Conservation (phyloP, 805 yeast species). For the Candida sakaeoensis region DNA sequence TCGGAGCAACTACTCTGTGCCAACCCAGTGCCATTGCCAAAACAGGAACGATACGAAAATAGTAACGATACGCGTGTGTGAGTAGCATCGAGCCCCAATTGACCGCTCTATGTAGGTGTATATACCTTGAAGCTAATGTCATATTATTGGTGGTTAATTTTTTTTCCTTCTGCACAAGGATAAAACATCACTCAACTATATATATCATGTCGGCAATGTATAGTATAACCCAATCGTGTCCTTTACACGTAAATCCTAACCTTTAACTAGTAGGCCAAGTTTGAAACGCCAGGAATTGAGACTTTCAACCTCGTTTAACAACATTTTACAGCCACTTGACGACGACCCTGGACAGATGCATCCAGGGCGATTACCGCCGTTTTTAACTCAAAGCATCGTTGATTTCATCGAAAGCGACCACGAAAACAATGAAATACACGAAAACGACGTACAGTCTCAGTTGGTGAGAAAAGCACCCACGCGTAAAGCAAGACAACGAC, state of each 20-base stretch:
- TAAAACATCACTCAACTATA: too few species aligned
- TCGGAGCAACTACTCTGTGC: too few species aligned
- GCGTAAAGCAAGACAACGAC: background rate
- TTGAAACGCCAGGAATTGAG: conserved; percentile 4
- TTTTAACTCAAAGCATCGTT: background rate
- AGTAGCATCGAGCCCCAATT: too few species aligned
- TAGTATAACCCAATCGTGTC: background rate
- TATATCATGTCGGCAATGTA: background rate
- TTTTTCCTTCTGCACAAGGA: background rate
- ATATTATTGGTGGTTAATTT: too few species aligned
- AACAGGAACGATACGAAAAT: too few species aligned
- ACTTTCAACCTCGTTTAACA: background rate
- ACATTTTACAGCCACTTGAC: background rate
- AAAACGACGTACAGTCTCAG: too few species aligned
- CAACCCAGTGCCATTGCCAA: too few species aligned
- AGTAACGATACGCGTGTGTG: too few species aligned
- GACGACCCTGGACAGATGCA: background rate
- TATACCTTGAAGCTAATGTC: too few species aligned
- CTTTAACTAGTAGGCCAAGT: conserved; percentile 2
- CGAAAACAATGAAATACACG: background rate
- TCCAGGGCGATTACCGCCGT: background rate
- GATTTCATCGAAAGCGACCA: conserved; percentile 2
- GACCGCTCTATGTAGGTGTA: too few species aligned
- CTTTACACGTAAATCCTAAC: background rate
- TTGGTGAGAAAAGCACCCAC: conserved; percentile 1